phyloP scores from a whole-genome alignment of 768 basidiomycete species.

The Tephrocybe sp. region DNA sequence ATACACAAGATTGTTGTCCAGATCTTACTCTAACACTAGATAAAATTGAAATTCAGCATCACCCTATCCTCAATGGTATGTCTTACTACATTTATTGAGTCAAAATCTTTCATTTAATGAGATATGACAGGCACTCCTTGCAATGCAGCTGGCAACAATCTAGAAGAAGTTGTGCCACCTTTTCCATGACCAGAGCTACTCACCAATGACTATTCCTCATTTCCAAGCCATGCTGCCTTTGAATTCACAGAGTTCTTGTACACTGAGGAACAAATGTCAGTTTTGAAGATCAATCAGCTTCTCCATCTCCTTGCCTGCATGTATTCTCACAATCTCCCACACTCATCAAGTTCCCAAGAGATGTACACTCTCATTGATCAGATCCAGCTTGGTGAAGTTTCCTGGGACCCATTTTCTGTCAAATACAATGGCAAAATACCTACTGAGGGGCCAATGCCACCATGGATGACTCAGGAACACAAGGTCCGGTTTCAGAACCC shows the following conservation, averaged over 20 bases:
- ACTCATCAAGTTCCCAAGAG: constrained; percentile 20
- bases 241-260: constrained; percentile 16
- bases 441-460: too few species aligned
- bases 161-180: neutral
- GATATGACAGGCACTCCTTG: constrained; percentile 6
- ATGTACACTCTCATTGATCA: constrained; percentile 19
- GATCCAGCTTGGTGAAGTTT: constrained; percentile 27
- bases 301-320: constrained; percentile 10
- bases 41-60: neutral
- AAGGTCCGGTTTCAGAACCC: constrained; percentile 7
- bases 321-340: constrained; percentile 6
- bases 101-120: neutral
- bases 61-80: constrained; percentile 5
- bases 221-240: constrained; percentile 8
- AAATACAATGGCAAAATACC: too few species aligned
- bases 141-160: constrained; percentile 1
- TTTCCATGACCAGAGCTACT: neutral
- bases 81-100: neutral
- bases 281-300: constrained; percentile 9
- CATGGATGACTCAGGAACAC: too few species aligned
- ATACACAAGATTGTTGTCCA: neutral
- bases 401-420: constrained; percentile 27
- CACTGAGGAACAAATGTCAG: constrained; percentile 13
- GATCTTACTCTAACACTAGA: neutral
- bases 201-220: constrained; percentile 7